Evolutionary conservation across 1,284 basidiomycete species (phyloP).

Genomic region (Entoloma clypeatum): DNA sequence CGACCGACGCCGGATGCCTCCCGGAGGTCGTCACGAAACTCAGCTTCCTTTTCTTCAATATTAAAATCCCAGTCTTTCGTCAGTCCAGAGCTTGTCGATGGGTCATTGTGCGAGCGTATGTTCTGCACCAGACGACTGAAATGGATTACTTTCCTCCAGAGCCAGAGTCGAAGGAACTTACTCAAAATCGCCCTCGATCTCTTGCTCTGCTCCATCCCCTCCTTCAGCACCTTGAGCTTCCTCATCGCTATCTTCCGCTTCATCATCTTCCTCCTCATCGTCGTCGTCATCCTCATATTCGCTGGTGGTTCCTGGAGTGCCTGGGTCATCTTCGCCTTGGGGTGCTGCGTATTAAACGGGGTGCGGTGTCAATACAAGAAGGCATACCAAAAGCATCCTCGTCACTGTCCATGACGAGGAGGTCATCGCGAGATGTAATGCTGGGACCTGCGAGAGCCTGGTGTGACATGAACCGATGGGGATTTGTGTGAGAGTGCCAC

Average conservation of each 20-base stretch:
- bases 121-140: constrained; percentile 59
- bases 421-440: no score
- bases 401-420: no score
- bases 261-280: constrained; percentile 19
- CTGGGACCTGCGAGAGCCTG: no score
- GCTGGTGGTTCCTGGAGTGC: constrained; percentile 8
- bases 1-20: constrained; percentile 69
- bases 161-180: constrained; percentile 22
- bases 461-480: no score
- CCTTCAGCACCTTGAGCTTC: constrained; percentile 14
- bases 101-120: constrained; percentile 51
- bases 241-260: constrained; percentile 19
- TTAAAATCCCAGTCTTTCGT: constrained; percentile 67
- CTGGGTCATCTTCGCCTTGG: constrained; percentile 15
- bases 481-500: no score
- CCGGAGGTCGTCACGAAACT: constrained; percentile 67
- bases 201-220: constrained; percentile 31
- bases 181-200: constrained; percentile 48
- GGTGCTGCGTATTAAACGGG: no score
- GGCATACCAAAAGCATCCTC: no score
- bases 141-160: not conserved
- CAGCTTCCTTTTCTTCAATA: constrained; percentile 59
- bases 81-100: constrained; percentile 42
- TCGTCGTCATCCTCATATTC: constrained; percentile 17
- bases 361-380: no score